phyloP scores from a whole-genome alignment of 2,329 filamentous ascomycete species.

The Eurotiales sp. region DNA sequence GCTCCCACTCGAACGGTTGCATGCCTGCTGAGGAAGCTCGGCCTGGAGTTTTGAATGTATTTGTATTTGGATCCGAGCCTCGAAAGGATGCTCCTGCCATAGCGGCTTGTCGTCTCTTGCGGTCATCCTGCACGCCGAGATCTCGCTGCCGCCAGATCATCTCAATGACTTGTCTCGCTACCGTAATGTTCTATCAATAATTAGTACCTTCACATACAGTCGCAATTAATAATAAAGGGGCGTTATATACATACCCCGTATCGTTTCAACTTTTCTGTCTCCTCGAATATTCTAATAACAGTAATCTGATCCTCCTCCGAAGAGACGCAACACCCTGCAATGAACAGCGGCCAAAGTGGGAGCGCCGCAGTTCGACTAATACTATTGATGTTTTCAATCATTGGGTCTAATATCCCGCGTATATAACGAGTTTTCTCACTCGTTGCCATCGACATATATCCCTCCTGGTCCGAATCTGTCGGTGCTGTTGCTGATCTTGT shows the following conservation, averaged over 20 bases:
- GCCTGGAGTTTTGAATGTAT: not conserved
- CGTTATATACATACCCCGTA: conserved; percentile 20
- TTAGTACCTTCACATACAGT: not conserved
- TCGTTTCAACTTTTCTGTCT: conserved; percentile 19
- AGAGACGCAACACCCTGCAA: conserved; percentile 24
- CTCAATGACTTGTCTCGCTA: conserved; percentile 24
- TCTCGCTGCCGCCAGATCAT: conserved; percentile 28
- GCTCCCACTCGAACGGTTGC: conserved; percentile 23
- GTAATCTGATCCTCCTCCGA: conserved; percentile 20
- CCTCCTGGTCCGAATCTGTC: not conserved
- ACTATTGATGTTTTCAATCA: conserved; percentile 17
- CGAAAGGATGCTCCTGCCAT: not conserved
- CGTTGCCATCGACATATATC: not conserved
- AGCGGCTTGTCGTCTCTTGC: conserved; percentile 13
- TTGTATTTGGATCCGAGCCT: not conserved
- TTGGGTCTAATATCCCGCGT: conserved; percentile 17
- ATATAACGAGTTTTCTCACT: conserved; percentile 14
- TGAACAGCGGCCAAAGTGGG: conserved; percentile 26
- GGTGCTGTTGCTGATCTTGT: not conserved
- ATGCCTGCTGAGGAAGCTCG: not conserved
- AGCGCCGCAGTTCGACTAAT: conserved; percentile 24
- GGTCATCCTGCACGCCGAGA: conserved; percentile 20
- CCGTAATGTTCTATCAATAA: conserved; percentile 22
- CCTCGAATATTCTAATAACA: conserved; percentile 23
- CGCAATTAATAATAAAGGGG: not conserved